Conservation (phyloP, 345 rosid genomes). For the Lepidium aucheri region DNA sequence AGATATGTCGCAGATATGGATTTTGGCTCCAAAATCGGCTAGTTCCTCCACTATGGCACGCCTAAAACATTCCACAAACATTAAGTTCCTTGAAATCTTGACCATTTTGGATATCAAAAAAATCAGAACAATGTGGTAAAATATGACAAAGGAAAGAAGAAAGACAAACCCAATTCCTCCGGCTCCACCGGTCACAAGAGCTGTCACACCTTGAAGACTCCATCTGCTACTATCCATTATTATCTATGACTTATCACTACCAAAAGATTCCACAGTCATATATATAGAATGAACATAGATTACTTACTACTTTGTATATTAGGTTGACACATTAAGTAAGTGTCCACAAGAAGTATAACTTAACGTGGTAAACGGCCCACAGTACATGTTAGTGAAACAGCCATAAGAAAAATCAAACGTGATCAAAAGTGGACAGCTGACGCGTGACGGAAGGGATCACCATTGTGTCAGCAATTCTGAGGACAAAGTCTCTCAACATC, state of each 20-base stretch:
- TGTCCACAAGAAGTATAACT: background rate
- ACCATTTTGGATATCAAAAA: too few relatives aligned
- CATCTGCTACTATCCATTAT: too few relatives aligned
- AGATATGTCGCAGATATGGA: constrained; percentile 3
- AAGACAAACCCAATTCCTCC: constrained; percentile 28
- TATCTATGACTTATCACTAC: too few relatives aligned
- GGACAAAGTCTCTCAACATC: background rate
- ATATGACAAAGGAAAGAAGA: background rate
- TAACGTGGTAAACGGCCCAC: background rate
- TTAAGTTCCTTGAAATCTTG: too few relatives aligned
- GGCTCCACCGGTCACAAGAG: constrained; percentile 39
- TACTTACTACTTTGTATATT: background rate
- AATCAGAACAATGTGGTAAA: background rate
- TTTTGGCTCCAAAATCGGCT: background rate
- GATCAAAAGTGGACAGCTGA: background rate
- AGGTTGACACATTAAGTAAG: background rate
- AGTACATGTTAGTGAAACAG: too few relatives aligned
- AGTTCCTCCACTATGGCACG: constrained; percentile 7
- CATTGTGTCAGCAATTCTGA: background rate
- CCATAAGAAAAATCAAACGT: background rate
- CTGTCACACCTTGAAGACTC: constrained; percentile 35
- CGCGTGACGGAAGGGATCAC: background rate
- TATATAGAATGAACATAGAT: background rate
- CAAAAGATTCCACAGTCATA: background rate
- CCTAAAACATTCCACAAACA: background rate